phyloP scores from a whole-genome alignment of 208 protist species.

The Porcisia deanei region DNA sequence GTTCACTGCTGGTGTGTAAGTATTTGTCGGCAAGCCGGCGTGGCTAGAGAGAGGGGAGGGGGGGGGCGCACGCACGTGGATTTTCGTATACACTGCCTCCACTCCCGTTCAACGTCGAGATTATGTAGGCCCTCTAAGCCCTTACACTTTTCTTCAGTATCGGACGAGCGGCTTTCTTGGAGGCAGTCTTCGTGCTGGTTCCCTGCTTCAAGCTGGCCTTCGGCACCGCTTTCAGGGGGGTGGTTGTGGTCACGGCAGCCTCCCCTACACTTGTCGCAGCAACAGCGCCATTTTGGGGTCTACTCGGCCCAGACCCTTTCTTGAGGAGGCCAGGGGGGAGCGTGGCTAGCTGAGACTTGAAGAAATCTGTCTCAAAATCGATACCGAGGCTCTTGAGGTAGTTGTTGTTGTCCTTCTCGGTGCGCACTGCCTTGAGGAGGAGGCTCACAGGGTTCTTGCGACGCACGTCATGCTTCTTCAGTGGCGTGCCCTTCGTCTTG shows the following conservation, averaged over 20 bases:
- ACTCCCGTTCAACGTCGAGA: too few relatives aligned
- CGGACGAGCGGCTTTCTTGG: not conserved
- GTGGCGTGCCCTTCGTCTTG: slow-evolving; percentile 56
- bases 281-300: not conserved
- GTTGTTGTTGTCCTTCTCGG: slow-evolving; percentile 76
- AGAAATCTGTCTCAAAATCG: slow-evolving; percentile 58
- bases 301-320: slow-evolving; percentile 2
- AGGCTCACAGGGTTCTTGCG: slow-evolving; percentile 56
- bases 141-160: not conserved
- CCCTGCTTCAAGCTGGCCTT: not conserved
- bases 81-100: too few relatives aligned
- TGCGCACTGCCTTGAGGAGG: slow-evolving; percentile 68
- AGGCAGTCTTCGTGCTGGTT: not conserved
- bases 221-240: not conserved
- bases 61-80: too few relatives aligned
- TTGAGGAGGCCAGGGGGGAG: slow-evolving; percentile 36
- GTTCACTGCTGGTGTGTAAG: too few relatives aligned
- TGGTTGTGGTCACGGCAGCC: not conserved
- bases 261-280: slow-evolving; percentile 3
- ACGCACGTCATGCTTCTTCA: slow-evolving; percentile 64
- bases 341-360: slow-evolving; percentile 56
- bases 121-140: not conserved
- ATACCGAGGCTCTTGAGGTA: slow-evolving; percentile 75
- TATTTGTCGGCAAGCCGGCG: too few relatives aligned
- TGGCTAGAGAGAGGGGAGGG: too few relatives aligned